Evolutionary conservation across 192 early-diverging fungal species (phyloP).

Genomic region (Ramicandelaber brevisporus): DNA sequence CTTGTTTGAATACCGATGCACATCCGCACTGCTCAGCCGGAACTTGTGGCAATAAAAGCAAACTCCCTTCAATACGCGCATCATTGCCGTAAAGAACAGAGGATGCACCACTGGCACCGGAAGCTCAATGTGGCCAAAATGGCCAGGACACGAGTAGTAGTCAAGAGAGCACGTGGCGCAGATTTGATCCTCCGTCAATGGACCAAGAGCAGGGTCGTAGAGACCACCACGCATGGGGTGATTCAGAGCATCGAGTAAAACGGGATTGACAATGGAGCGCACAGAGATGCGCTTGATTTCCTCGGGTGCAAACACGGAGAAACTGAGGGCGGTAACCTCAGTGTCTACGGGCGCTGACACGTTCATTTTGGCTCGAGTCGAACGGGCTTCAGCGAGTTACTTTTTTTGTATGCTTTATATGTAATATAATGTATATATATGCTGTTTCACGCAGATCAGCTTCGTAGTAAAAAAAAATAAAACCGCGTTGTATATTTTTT

Average conservation of each 20-base stretch:
- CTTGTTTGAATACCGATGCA: constrained; percentile 43
- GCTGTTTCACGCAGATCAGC: too few relatives aligned
- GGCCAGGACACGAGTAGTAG: constrained; percentile 70
- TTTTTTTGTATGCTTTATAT: too few relatives aligned
- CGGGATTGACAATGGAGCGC: constrained; percentile 74
- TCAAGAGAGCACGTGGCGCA: constrained; percentile 68
- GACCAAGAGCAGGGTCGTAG: constrained; percentile 86
- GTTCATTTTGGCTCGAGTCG: constrained; percentile 26
- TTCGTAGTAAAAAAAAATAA: too few relatives aligned
- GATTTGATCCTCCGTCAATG: constrained; percentile 50
- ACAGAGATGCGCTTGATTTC: constrained; percentile 86
- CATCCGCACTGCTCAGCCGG: constrained; percentile 25
- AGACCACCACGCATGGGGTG: constrained; percentile 80
- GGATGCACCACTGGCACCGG: constrained; percentile 74
- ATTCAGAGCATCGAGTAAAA: constrained; percentile 62
- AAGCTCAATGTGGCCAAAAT: constrained; percentile 93
- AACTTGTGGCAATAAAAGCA: constrained; percentile 85
- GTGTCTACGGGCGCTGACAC: constrained; percentile 57
- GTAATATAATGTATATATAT: too few relatives aligned
- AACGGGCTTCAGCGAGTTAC: too few relatives aligned
- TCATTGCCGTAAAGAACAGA: constrained; percentile 80
- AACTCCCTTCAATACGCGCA: constrained; percentile 53
- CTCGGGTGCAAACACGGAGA: constrained; percentile 67
- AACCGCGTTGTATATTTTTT: too few relatives aligned
- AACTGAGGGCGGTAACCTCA: constrained; percentile 66